These are phyloP conservation scores for Cotoneaster glaucophyllus DNA, from an alignment of 306 rosid species.

Conservation along the genomic window DNA sequence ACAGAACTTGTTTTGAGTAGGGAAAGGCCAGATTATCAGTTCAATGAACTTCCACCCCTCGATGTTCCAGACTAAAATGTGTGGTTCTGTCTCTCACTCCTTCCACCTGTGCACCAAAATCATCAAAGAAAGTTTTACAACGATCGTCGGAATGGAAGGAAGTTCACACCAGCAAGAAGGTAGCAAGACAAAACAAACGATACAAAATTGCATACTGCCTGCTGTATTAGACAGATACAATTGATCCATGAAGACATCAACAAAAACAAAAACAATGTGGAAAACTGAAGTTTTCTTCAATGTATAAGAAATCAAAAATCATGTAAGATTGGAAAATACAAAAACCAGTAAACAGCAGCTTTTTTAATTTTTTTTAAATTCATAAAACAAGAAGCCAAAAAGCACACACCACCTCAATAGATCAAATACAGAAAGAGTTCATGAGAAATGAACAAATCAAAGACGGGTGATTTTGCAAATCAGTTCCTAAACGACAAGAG, in stretches of 20 bases:
- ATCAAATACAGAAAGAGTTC: background rate
- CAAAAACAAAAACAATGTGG: background rate
- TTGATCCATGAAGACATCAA: slow-evolving; percentile 16
- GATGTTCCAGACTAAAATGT: slow-evolving; percentile 17
- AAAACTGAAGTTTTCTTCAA: background rate
- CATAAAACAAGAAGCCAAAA: slow-evolving; percentile 9
- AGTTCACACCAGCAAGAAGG: slow-evolving; percentile 1
- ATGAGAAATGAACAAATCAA: background rate
- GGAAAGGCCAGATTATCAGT: slow-evolving; percentile 51
- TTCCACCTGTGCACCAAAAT: slow-evolving; percentile 26
- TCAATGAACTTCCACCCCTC: slow-evolving; percentile 15
- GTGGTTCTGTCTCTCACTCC: slow-evolving; percentile 13
- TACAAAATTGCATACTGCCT: slow-evolving; percentile 22
- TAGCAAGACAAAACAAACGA: background rate
- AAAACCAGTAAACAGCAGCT: background rate
- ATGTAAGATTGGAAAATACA: background rate
- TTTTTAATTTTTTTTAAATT: background rate
- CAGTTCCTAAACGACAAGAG: background rate
- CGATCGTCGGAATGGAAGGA: slow-evolving; percentile 6
- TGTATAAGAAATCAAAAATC: background rate
- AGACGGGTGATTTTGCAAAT: background rate
- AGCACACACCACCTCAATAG: background rate
- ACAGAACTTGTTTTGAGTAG: slow-evolving; percentile 50
- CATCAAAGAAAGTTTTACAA: slow-evolving; percentile 7
- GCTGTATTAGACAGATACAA: slow-evolving; percentile 20